phyloP scores from a whole-genome alignment of 805 yeast species.

The Zygoascus bituminiphila region DNA sequence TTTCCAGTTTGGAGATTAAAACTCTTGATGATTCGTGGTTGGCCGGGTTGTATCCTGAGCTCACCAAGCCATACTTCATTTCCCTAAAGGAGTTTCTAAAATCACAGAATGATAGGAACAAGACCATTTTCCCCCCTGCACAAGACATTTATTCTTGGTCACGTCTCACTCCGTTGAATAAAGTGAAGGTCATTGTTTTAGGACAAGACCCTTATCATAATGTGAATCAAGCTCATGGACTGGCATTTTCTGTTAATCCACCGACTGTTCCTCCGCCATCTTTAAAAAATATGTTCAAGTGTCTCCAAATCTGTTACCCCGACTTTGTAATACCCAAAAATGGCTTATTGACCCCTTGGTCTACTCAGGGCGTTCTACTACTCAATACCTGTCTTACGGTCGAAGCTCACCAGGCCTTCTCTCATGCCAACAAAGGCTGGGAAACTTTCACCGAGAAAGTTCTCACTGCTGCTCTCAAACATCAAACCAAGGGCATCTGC shows the following conservation, averaged over 20 bases:
- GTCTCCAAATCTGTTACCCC: conserved; percentile 58
- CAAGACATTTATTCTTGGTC: conserved; percentile 87
- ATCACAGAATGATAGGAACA: conserved; percentile 37
- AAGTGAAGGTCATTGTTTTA: conserved; percentile 68
- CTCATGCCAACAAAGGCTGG: conserved; percentile 91
- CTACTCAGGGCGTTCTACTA: conserved; percentile 76
- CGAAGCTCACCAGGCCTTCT: conserved; percentile 85
- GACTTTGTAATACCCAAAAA: conserved; percentile 56
- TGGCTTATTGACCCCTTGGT: conserved; percentile 77
- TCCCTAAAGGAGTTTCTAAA: conserved; percentile 56
- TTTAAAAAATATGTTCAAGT: conserved; percentile 75
- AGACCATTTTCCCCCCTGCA: conserved; percentile 68
- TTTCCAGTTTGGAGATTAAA: conserved; percentile 44
- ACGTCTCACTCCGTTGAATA: conserved; percentile 64
- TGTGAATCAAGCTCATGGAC: conserved; percentile 87
- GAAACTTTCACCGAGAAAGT: conserved; percentile 76
- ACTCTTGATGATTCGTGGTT: conserved; percentile 79
- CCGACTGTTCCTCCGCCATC: conserved; percentile 89
- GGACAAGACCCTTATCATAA: conserved; percentile 99
- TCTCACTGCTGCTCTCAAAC: conserved; percentile 40
- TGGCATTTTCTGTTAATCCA: conserved; percentile 84
- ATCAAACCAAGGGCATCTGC: conserved; percentile 46
- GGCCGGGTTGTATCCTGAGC: conserved; percentile 52
- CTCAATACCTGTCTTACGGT: conserved; percentile 87
- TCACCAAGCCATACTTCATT: conserved; percentile 79